Evolutionary conservation across 148 eudicot species (phyloP), one percentile per base, ranked within the genome.

Genomic region (Beta vulgaris): DNA sequence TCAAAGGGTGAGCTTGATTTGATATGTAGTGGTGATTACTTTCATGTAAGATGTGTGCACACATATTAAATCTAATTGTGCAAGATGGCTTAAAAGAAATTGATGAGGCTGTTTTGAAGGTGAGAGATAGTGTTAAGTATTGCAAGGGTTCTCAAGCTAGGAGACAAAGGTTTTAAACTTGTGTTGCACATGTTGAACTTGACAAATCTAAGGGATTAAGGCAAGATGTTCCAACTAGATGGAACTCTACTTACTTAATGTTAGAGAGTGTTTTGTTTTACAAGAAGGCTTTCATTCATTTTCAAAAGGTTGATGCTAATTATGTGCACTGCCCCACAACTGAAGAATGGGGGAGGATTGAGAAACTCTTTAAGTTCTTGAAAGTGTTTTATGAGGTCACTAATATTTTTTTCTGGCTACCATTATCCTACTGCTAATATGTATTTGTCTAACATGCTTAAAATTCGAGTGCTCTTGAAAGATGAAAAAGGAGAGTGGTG

Each of bases 71-170:
- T 26, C 16, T 67, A 31, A 67, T 67, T 42, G 71, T 58, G 4
- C 66, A 70, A 28, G 29, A 34, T 8, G 73, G 73, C 2, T 43
- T 70, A 3, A 70, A 51, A 58, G 57, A 31, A 2, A 2, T 61
- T 8, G 58, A 48, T 44, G 55, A 25, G 1, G 57, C 14, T n/a
- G 14, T 64, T 35, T 1, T 14, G 6, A 64, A 64, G 7, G 61
- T 76, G 0, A 68, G 73, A 10, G 35, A 68, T 4, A 39, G 67
- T 76, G 57, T 76, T 21, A 76, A 76, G 63, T 68, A 57, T 68
- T 39, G 13, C 23, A 76, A 58, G 15, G 44, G 79, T 42, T 76
- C 43, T 26, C 73, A 76, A 43, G 7, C 9, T 8, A 39, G 73
- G 2, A 76, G 57, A 5, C 53, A 68, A 19, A 68, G 36, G 5